Evolutionary conservation across 495 filamentous ascomycete genomes (phyloP), one percentile per base, ranked within the genome.

Genomic region (Articulospora tetracladia): DNA sequence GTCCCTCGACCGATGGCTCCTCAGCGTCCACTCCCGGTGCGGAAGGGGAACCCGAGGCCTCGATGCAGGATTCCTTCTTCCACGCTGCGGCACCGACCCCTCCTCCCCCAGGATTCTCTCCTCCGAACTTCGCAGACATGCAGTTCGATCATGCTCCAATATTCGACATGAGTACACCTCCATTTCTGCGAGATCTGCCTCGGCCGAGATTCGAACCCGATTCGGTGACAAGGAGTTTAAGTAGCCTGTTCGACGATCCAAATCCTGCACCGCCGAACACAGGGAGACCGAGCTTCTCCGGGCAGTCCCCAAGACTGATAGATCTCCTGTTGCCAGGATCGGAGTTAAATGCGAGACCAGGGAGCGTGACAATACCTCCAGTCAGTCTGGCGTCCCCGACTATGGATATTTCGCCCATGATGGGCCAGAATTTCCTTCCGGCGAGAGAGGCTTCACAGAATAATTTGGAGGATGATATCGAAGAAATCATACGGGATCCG

Each of bases 401-500:
- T 12, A 46, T 65, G 30, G 47, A 39, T 10, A 34, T 64, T 41
- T 49, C 59, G 0, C 47, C 59, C 19, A 57, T 59, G 44, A 61
- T 62, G 55, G 57, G 63, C 22, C 30, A 49, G 19, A 51, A 61
- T 11, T 63, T 63, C 30, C 36, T 53, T 11, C 28, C 62, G 11
- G n/a, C 3, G 0, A 51, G 36, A 26, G 61, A 64, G 46, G 34
- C 55, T 28, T 23, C 30, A 22, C 62, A 61, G 0, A 36, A 39
- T 15, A 32, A 12, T 25, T 20, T 67, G 22, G 67, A 65, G 15
- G 76, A 77, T 10, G 83, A 84, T 46, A 70, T 87, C 13, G 86
- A 89, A 62, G 84, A 88, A 53, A 80, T 89, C 25, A 71, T 83
- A 12, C 73, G 84, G 23, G 72, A 75, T 53, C 71, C 76, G 46